Conservation (phyloP, 768 basidiomycete species). For the Leccinum pellstonianum region DNA sequence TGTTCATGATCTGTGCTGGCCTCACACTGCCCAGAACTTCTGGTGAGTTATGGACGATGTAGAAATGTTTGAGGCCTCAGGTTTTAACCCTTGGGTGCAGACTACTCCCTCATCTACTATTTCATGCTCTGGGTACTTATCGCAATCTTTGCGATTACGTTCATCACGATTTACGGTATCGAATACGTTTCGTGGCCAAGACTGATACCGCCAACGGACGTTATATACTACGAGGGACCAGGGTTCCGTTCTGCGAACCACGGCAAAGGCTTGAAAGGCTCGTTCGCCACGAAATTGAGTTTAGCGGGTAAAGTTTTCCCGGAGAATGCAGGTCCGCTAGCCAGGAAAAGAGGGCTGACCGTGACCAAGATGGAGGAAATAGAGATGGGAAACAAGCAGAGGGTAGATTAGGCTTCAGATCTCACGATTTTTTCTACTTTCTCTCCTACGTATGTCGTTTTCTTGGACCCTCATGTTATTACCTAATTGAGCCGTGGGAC, state of each 20-base stretch:
- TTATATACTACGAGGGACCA: conserved; percentile 86
- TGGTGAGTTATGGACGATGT: conserved; percentile 48
- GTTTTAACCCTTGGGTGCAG: conserved; percentile 38
- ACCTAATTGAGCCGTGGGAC: conserved; percentile 10
- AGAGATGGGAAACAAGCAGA: conserved; percentile 81
- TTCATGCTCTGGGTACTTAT: conserved; percentile 77
- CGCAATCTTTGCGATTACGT: conserved; percentile 57
- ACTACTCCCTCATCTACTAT: conserved; percentile 83
- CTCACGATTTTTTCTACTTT: background rate
- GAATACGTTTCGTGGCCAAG: conserved; percentile 96
- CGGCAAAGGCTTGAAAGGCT: conserved; percentile 66
- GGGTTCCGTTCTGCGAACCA: conserved; percentile 77
- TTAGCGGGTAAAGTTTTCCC: conserved; percentile 39
- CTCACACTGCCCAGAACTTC: conserved; percentile 84
- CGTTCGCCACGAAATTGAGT: conserved; percentile 34
- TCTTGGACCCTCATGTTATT: conserved; percentile 1
- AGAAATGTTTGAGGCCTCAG: background rate
- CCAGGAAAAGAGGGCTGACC: conserved; percentile 36
- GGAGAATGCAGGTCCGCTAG: conserved; percentile 37
- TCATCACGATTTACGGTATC: conserved; percentile 83
- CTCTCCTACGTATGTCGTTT: background rate
- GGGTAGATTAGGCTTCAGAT: conserved; percentile 52
- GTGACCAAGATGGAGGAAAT: conserved; percentile 58
- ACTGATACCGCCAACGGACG: conserved; percentile 72
- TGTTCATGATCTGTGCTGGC: conserved; percentile 87